Evolutionary conservation across 352 stramenopile genomes (phyloP), one percentile per base, ranked within the genome.

Genomic region (Pythium graminicola): DNA sequence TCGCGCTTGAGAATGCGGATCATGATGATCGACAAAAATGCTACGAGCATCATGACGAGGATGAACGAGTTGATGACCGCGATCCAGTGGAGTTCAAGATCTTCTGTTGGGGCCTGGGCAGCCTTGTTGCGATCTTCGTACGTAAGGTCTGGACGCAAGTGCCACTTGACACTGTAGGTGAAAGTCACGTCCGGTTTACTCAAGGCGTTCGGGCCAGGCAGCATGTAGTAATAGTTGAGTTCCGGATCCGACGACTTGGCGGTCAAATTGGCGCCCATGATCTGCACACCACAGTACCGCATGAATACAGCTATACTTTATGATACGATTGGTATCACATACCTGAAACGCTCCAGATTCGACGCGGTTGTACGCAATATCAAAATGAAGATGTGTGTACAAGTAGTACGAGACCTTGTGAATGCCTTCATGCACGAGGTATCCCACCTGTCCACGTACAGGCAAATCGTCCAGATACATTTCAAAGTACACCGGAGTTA

Each of bases 51-150:
- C 59, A 99, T 83, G 8, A 99, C 96, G 32, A 99, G 73, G 26
- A 99, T 94, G 58, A 98, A 97, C 54, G 92, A 97, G 66, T 99
- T 99, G 72, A 99, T 97, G 65, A 99, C 98, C 16, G 88, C 97
- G 39, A 99, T 86, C 96, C 96, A 99, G 72, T 99, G 96, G 56
- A 99, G 97, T 70, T 95, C 76, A 23, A 89, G 61, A 52, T 88
- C 75, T 51, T 87, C 73, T 29, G 27, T 68, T 44, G 40, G 70
- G 36, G 64, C 54, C 29, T 75, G 70, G 81, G 90, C 76, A 87
- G 85, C 36, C 63, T 86, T 54, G 62, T 97, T 96, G 40, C 95
- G 81, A 50, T 97, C 73, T 44, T 95, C 93, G 60, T 89, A 98
- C 20, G 71, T 63, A 33, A 96, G 70, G 29, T 93, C 72, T 13